Base-by-base conservation (phyloP, 495 filamentous ascomycete genomes). In the Melanomma pulvis-pyrius region DNA sequence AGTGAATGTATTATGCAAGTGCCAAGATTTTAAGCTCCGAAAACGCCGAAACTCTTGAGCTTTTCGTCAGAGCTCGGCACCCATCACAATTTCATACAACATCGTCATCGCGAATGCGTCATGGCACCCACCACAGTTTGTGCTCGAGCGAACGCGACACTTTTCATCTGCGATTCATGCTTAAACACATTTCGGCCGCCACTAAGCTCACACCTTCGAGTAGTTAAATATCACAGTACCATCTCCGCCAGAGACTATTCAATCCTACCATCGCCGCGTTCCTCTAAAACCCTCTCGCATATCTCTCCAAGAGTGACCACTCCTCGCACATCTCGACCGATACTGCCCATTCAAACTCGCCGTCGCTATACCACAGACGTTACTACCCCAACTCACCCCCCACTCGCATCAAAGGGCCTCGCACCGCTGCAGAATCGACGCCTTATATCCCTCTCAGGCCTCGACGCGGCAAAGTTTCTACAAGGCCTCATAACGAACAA, bases 401-500 rank as follows among this genome's bases (percentile, higher is more conserved):
- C 71, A 15, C 74, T 83, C 9, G 83, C 84, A 3, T 13, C 79
- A 2, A 70, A 80, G 21, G 86, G 82, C 49, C 63, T 82, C 63
- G 77, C 83, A 11, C 74, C 68, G 9, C 84, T 98, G 70, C 77
- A 83, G 36, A 86, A 87, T 71, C 90, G 94, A 26, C 84, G 85
- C 26, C 82, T 98, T 32, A 86, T 98, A 69, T 87, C 86, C 57
- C 77, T 97, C 55, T 82, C 86, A 49, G 94, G 94, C 48, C 76
- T 78, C 52, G 94, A 97, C 74, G 87, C 90, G 41, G 80, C 89
- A 8, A 87, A 87, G 44, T 97, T 89, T 79, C 86, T 98, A 13
- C 93, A 97, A 77, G 93, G 92, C 59, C 81, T 94, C 51, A 86
- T 91, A 49, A 96, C 93, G 0, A 83, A 85, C 61, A 90, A 92